Conservation (phyloP, 768 basidiomycete species). For the Kwoniella botswanensis region DNA sequence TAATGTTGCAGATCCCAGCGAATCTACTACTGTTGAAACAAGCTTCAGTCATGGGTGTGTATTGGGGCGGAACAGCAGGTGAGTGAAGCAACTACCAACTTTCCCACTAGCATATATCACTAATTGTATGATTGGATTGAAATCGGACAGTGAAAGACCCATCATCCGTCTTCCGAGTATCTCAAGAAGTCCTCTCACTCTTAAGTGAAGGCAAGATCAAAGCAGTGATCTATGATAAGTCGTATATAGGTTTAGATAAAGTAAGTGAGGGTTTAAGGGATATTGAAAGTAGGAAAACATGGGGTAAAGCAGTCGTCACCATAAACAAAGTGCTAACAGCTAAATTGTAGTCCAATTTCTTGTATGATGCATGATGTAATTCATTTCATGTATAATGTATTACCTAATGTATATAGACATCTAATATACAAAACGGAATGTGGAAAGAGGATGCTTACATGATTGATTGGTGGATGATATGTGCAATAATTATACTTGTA, state of each 20-base stretch:
- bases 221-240: slow-evolving; percentile 72
- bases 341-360: slow-evolving; percentile 6
- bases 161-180: slow-evolving; percentile 68
- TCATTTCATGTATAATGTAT: not conserved
- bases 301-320: slow-evolving; percentile 76
- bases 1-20: slow-evolving; percentile 68
- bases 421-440: not conserved
- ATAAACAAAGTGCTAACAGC: slow-evolving; percentile 58
- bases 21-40: slow-evolving; percentile 80
- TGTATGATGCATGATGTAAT: not conserved
- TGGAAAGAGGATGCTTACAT: not conserved
- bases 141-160: slow-evolving; percentile 64
- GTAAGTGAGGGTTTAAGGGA: slow-evolving; percentile 73
- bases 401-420: not conserved
- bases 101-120: not conserved
- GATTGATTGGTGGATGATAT: not conserved
- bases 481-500: not conserved
- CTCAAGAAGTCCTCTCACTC: slow-evolving; percentile 74
- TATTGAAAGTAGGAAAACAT: slow-evolving; percentile 81
- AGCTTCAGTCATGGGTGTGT: slow-evolving; percentile 78
- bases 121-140: not conserved
- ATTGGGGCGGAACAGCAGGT: slow-evolving; percentile 84
- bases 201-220: slow-evolving; percentile 69
- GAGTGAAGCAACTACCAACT: slow-evolving; percentile 37
- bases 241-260: slow-evolving; percentile 70